A percentile compares a stretch with the other conserved stretches of the same genome.
Conservation (phyloP, 192 early-diverging fungal species). For the Linderina pennispora region DNA sequence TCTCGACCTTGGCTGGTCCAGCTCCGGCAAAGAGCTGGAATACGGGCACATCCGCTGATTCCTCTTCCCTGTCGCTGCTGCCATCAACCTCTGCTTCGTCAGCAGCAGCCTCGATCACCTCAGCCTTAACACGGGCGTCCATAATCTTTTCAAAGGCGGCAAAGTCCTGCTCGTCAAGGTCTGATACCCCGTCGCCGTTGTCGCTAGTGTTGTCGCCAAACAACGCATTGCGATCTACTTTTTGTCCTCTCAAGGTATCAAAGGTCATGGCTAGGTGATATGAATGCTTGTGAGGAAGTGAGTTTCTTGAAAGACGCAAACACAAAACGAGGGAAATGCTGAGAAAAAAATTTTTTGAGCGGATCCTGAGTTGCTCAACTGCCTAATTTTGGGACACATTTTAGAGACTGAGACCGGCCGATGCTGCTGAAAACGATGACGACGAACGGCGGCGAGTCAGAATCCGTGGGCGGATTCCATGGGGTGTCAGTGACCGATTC, state of each 20-base stretch:
- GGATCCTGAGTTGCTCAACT: no score
- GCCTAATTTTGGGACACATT: no score
- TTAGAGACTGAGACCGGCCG: no score
- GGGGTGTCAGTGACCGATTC: no score
- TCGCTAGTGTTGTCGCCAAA: slow-evolving; percentile 16
- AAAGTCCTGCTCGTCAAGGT: slow-evolving; percentile 25
- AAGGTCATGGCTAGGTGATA: no score
- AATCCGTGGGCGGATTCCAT: no score
- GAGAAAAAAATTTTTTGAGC: no score
- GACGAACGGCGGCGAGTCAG: no score
- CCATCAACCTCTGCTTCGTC: not conserved
- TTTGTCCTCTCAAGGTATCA: slow-evolving; percentile 16
- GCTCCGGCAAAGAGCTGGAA: slow-evolving; percentile 38
- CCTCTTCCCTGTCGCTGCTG: not conserved
- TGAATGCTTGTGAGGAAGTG: no score
- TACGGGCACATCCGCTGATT: slow-evolving; percentile 8
- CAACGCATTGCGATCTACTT: slow-evolving; percentile 25
- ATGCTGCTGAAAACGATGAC: no score
- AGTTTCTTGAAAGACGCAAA: no score
- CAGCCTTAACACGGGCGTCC: slow-evolving; percentile 16
- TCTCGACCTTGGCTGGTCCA: slow-evolving; percentile 32
- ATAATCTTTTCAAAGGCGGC: slow-evolving; percentile 36
- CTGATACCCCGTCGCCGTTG: not conserved
- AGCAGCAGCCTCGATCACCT: slow-evolving; percentile 1
- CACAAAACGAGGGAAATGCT: no score